Evolutionary conservation across 495 filamentous ascomycete genomes (phyloP).

Genomic region (Terfezia boudieri): DNA sequence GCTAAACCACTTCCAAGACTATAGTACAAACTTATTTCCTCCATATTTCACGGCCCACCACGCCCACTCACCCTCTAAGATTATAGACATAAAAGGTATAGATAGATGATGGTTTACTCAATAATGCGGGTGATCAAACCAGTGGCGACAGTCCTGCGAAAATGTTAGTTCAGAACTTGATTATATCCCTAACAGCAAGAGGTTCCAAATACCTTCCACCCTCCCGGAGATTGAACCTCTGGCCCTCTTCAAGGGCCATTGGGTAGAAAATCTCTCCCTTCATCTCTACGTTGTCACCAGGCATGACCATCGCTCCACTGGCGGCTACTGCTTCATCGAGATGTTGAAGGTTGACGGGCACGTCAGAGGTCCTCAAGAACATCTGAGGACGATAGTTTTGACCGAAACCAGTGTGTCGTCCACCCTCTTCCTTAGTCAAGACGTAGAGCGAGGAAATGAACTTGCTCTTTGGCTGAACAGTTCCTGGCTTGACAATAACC

Average conservation of each 20-base stretch:
- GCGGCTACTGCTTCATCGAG: constrained; percentile 50
- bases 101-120: constrained; percentile 24
- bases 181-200: neutral
- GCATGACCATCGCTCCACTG: constrained; percentile 59
- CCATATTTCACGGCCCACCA: too few relatives aligned
- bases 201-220: constrained; percentile 38
- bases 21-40: too few relatives aligned
- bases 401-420: constrained; percentile 80
- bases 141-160: constrained; percentile 54
- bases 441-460: constrained; percentile 94
- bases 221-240: constrained; percentile 92
- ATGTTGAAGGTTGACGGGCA: constrained; percentile 59
- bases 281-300: constrained; percentile 98
- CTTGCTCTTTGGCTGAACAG: constrained; percentile 57
- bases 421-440: constrained; percentile 90
- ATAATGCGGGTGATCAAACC: constrained; percentile 74
- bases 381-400: constrained; percentile 90
- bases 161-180: neutral
- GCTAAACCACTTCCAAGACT: too few relatives aligned
- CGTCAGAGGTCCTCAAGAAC: constrained; percentile 85
- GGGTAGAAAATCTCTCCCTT: constrained; percentile 55
- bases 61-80: too few relatives aligned
- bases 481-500: constrained; percentile 62
- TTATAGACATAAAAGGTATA: too few relatives aligned
- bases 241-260: constrained; percentile 64